Evolutionary conservation across 306 rosid species (phyloP).

Genomic region (Cucurbita ficifolia): DNA sequence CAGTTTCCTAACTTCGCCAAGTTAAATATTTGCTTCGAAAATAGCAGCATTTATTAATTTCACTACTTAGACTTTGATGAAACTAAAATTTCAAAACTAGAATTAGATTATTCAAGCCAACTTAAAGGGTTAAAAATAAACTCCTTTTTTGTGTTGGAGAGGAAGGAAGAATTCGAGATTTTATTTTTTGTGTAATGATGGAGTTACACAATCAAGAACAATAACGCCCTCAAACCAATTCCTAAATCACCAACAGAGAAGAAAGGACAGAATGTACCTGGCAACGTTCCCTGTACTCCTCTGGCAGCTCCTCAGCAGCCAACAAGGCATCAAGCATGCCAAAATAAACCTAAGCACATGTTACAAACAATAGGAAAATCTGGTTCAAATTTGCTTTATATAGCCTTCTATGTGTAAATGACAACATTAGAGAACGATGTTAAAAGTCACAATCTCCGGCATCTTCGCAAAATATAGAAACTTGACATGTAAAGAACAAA

Average conservation of each 20-base stretch:
- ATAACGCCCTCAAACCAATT: neutral
- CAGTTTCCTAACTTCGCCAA: too few species aligned
- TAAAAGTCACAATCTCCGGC: neutral
- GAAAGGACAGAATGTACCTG: conserved; percentile 37
- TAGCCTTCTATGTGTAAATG: conserved; percentile 8
- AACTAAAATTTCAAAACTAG: neutral
- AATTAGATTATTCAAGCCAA: neutral
- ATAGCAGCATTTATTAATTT: too few species aligned
- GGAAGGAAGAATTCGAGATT: neutral
- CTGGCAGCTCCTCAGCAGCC: conserved; percentile 96
- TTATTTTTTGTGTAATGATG: neutral
- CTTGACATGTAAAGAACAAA: neutral
- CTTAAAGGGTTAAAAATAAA: neutral
- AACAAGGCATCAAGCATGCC: conserved; percentile 99
- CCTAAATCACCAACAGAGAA: neutral
- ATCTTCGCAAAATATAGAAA: neutral
- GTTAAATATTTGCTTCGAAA: too few species aligned
- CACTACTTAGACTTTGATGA: too few species aligned
- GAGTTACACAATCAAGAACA: neutral
- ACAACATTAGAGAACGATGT: neutral
- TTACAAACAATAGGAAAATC: conserved; percentile 13
- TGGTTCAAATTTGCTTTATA: neutral
- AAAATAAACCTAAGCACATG: conserved; percentile 60
- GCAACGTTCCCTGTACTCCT: conserved; percentile 67
- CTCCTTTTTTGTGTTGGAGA: neutral